Conservation (phyloP, 352 stramenopile species). For the Pseudoperonospora humuli region DNA sequence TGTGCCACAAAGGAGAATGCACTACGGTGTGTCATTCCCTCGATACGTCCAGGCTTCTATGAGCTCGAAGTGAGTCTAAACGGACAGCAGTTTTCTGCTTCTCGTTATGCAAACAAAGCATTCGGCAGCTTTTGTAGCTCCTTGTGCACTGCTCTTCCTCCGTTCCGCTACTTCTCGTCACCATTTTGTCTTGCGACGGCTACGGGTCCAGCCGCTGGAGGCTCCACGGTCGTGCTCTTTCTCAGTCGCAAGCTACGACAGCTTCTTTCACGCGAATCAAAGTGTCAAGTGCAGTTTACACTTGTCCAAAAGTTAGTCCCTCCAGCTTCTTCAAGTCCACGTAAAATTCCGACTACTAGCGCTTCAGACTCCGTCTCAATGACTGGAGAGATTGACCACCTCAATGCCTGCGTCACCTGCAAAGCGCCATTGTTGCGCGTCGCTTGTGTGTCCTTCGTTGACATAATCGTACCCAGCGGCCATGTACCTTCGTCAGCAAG, state of each 20-base stretch:
- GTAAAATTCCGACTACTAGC: conserved; percentile 13
- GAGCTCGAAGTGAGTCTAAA: conserved; percentile 66
- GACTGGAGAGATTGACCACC: conserved; percentile 48
- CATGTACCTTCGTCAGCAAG: conserved; percentile 11
- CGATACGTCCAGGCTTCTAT: conserved; percentile 35
- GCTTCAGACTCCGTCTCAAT: conserved; percentile 28
- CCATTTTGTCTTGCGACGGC: conserved; percentile 59
- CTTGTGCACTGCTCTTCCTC: conserved; percentile 45
- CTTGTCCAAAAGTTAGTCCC: not conserved
- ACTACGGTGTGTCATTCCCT: conserved; percentile 30
- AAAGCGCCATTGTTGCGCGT: conserved; percentile 45
- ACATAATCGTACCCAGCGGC: conserved; percentile 35
- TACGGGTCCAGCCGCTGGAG: conserved; percentile 50
- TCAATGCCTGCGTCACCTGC: conserved; percentile 34
- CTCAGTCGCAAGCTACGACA: conserved; percentile 43
- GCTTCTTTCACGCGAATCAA: conserved; percentile 37
- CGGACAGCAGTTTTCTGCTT: conserved; percentile 50
- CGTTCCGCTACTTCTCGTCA: conserved; percentile 47
- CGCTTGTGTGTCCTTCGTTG: conserved; percentile 29
- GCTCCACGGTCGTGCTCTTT: conserved; percentile 50
- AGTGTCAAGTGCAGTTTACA: conserved; percentile 58
- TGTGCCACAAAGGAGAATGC: conserved; percentile 6
- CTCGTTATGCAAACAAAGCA: conserved; percentile 46
- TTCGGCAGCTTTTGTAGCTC: conserved; percentile 60
- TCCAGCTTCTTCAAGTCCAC: not conserved